phyloP scores from a whole-genome alignment of 305 asterid genomes.

The Fraxinus latifolia region DNA sequence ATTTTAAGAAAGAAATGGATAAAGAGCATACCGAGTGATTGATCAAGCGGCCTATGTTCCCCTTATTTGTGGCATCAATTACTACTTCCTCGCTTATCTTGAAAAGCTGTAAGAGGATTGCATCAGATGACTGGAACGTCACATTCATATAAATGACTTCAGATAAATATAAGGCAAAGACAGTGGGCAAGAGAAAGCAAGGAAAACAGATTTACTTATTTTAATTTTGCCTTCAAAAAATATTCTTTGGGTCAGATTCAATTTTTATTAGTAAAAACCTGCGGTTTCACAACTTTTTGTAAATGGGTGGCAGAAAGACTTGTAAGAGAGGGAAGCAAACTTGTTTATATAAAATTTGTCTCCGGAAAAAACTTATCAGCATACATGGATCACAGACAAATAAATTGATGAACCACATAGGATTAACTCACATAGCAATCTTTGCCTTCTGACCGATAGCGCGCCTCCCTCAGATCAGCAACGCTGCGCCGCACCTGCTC shows the following conservation, averaged over 20 bases:
- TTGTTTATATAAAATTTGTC: neutral
- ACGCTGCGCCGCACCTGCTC: conserved; percentile 83
- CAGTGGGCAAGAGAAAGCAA: neutral
- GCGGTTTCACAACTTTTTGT: neutral
- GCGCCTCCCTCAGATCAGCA: conserved; percentile 85
- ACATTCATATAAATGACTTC: neutral
- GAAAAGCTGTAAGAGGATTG: conserved; percentile 65
- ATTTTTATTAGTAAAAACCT: neutral
- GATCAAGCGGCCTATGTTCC: conserved; percentile 92
- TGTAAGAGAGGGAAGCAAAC: neutral
- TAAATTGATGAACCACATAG: conserved; percentile 2
- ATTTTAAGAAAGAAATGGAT: conserved; percentile 4
- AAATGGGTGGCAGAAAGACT: neutral
- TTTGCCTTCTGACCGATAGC: conserved; percentile 68
- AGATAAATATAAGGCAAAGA: neutral
- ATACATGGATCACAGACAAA: neutral
- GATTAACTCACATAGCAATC: conserved; percentile 87
- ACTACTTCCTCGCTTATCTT: conserved; percentile 92
- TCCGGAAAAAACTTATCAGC: neutral
- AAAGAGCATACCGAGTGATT: conserved; percentile 79
- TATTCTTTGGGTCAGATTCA: neutral
- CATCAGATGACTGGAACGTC: conserved; percentile 19
- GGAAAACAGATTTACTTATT: neutral
- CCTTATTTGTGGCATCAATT: conserved; percentile 83
- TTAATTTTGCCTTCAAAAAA: neutral